A percentile compares a stretch with the other conserved stretches of the same genome.
These are phyloP conservation scores for Diaporthe ampelina DNA, from an alignment of 2,329 filamentous ascomycete genomes.

Conservation along the genomic window DNA sequence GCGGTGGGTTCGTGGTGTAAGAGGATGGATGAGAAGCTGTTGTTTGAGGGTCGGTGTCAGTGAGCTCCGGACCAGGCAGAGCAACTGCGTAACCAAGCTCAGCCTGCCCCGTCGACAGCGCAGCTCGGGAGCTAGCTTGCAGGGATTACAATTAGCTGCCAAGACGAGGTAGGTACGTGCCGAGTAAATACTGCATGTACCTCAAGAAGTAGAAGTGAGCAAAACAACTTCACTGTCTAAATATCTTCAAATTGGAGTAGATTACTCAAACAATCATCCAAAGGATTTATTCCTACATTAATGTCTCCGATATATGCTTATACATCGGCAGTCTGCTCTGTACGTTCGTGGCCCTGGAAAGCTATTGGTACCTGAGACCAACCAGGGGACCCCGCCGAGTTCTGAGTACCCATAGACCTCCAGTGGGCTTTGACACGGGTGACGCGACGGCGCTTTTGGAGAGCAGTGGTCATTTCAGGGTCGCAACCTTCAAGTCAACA, in stretches of 20 bases:
- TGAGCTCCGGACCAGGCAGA: slow-evolving; percentile 46
- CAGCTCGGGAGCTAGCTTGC: slow-evolving; percentile 21
- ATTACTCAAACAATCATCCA: no score
- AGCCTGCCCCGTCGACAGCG: slow-evolving; percentile 29
- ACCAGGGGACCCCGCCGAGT: slow-evolving; percentile 6
- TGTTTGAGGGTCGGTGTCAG: slow-evolving; percentile 6
- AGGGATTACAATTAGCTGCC: slow-evolving; percentile 5
- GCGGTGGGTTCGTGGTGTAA: slow-evolving; percentile 18
- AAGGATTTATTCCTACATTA: background rate
- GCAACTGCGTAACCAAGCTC: slow-evolving; percentile 45
- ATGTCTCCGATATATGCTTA: background rate
- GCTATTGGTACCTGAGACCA: background rate
- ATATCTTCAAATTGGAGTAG: background rate
- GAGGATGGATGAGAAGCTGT: slow-evolving; percentile 27
- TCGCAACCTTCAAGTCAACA: slow-evolving; percentile 38
- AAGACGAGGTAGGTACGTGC: background rate
- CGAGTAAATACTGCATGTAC: background rate
- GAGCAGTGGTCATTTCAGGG: background rate
- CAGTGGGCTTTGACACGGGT: slow-evolving; percentile 14
- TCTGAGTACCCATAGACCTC: background rate
- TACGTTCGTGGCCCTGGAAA: background rate
- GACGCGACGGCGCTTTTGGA: slow-evolving; percentile 35
- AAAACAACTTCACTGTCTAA: background rate
- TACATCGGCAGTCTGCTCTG: background rate
- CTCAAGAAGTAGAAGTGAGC: background rate